Evolutionary conservation across 1,284 basidiomycete species (phyloP).

Genomic region (Leccinum fallax): DNA sequence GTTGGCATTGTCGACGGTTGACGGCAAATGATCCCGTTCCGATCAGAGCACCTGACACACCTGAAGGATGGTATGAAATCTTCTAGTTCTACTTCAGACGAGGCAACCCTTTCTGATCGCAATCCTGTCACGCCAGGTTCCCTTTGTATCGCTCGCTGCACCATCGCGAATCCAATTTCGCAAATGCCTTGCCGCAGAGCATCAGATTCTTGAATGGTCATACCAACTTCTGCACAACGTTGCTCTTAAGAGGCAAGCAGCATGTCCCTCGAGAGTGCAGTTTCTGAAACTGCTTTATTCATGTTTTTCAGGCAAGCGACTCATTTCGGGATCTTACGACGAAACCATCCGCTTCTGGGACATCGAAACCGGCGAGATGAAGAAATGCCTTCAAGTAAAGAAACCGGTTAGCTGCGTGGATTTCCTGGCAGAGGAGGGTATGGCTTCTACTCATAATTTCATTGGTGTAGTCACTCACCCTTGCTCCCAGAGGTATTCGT

Average conservation of each 20-base stretch:
- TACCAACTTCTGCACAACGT: slow-evolving; percentile 85
- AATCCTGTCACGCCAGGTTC: slow-evolving; percentile 49
- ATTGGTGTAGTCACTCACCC: slow-evolving; percentile 2
- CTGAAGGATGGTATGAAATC: slow-evolving; percentile 67
- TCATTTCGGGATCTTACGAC: slow-evolving; percentile 90
- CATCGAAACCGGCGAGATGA: slow-evolving; percentile 77
- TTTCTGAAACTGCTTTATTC: neutral
- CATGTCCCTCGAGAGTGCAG: neutral
- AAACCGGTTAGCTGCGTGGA: slow-evolving; percentile 91
- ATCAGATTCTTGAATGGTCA: slow-evolving; percentile 82
- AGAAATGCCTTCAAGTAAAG: slow-evolving; percentile 78
- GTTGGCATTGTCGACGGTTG: slow-evolving; percentile 71
- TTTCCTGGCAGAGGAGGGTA: slow-evolving; percentile 79
- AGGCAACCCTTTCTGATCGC: neutral
- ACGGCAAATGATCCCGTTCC: slow-evolving; percentile 76
- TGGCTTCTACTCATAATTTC: slow-evolving; percentile 12
- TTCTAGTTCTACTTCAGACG: neutral
- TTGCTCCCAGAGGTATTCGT: slow-evolving; percentile 73
- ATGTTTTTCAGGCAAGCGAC: slow-evolving; percentile 53
- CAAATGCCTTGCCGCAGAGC: slow-evolving; percentile 72
- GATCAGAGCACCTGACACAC: slow-evolving; percentile 56
- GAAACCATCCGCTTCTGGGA: slow-evolving; percentile 92
- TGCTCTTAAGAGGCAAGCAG: slow-evolving; percentile 65
- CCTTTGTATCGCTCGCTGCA: slow-evolving; percentile 80
- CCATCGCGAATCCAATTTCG: slow-evolving; percentile 87